Conservation (phyloP, 148 eudicot genomes). For the Arctostaphylos glauca region DNA sequence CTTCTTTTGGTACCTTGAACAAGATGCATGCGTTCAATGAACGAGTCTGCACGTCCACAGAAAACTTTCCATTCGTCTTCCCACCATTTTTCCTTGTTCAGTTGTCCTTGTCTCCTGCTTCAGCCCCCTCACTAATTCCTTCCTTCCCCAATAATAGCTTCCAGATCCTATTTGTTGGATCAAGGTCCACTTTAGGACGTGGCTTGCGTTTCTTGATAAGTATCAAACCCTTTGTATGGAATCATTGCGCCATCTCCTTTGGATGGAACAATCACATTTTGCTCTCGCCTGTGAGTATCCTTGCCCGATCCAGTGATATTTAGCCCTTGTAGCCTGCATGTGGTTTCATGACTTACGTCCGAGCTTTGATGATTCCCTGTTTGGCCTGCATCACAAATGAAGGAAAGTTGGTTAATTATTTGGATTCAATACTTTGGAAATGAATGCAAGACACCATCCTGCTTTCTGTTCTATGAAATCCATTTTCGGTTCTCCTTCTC, state of each 20-base stretch:
- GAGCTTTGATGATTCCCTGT: slow-evolving; percentile 16
- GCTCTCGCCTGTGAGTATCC: slow-evolving; percentile 22
- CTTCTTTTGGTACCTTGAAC: slow-evolving; percentile 51
- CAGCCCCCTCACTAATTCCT: slow-evolving; percentile 39
- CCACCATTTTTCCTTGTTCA: slow-evolving; percentile 66
- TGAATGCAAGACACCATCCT: not conserved
- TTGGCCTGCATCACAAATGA: slow-evolving; percentile 28
- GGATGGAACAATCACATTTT: slow-evolving; percentile 51
- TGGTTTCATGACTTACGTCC: slow-evolving; percentile 35
- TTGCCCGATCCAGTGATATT: slow-evolving; percentile 27
- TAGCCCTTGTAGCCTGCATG: slow-evolving; percentile 30
- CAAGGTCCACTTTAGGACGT: slow-evolving; percentile 70
- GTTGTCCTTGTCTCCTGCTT: slow-evolving; percentile 37
- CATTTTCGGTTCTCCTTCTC: slow-evolving; percentile 27
- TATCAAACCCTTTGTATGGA: slow-evolving; percentile 40
- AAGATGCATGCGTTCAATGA: slow-evolving; percentile 77
- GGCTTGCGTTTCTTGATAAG: slow-evolving; percentile 42
- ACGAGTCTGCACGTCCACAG: slow-evolving; percentile 66
- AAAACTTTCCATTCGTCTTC: slow-evolving; percentile 62
- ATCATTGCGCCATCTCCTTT: slow-evolving; percentile 44
- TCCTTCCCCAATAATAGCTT: slow-evolving; percentile 67
- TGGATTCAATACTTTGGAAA: not conserved
- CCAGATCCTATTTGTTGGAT: slow-evolving; percentile 66
- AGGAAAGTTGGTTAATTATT: slow-evolving; percentile 3
- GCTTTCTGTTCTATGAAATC: slow-evolving; percentile 10